phyloP scores from a whole-genome alignment of 2,329 filamentous ascomycete genomes.

The Xylaria sp. region DNA sequence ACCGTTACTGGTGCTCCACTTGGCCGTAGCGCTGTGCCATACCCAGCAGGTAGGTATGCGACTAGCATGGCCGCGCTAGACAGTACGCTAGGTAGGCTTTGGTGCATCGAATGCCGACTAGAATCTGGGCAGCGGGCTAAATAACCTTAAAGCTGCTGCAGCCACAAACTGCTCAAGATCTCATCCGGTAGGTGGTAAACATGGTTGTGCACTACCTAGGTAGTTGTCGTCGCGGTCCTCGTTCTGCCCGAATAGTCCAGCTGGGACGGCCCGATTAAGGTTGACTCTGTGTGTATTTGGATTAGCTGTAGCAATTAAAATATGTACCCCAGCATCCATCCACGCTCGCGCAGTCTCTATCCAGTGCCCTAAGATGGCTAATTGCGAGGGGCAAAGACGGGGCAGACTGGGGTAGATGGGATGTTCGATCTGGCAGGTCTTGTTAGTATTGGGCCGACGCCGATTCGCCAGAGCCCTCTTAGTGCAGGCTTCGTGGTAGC shows the following conservation, averaged over 20 bases:
- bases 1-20: not conserved
- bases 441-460: not conserved
- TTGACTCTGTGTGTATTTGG: constrained; percentile 15
- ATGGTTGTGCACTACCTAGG: not conserved
- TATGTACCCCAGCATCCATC: not conserved
- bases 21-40: not conserved
- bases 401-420: constrained; percentile 18
- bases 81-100: not conserved
- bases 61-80: too few relatives aligned
- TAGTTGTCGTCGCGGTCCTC: not conserved
- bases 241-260: constrained; percentile 9
- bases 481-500: not conserved
- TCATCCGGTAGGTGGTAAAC: constrained; percentile 19
- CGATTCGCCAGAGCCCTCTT: constrained; percentile 28
- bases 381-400: constrained; percentile 33
- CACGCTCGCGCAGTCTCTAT: not conserved
- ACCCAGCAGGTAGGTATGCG: not conserved
- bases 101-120: constrained; percentile 16
- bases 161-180: not conserved
- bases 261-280: constrained; percentile 35
- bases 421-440: constrained; percentile 32
- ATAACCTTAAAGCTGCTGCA: constrained; percentile 17
- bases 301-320: too few relatives aligned
- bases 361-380: constrained; percentile 14
- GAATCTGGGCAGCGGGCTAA: constrained; percentile 4